Evolutionary conservation across 345 rosid species (phyloP), one percentile per base, ranked within the genome.

Genomic region (Microthlaspi erraticum): DNA sequence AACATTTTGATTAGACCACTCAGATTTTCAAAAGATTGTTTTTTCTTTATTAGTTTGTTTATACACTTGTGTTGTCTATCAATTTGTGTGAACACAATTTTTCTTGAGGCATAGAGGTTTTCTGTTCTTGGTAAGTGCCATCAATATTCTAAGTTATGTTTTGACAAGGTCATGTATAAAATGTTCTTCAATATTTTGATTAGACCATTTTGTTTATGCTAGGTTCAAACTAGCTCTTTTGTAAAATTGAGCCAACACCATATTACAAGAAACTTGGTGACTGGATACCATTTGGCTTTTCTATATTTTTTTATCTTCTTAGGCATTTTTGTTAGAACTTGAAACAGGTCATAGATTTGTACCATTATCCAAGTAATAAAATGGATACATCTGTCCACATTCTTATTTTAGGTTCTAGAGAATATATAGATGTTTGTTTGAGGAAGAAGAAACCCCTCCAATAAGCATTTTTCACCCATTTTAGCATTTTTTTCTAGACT

Each of bases 371-470:
- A 2, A 37, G 7, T 7, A 55, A 34, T 42, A 18, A 16, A 51
- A 38, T 26, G 3, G 8, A 1, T 12, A 36, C 36, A 70, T 43
- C 69, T 71, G 70, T 62, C 48, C 10, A 44, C 71, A 64, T 45
- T 45, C 77, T 66, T 73, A 57, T 17, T 73, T 64, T 65, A 65
- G 72, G 53, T 48, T 45, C 65, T 7, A 48, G 14, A 56, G 50
- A 38, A 65, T 48, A 64, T 54, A 64, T 37, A 57, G 38, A 64
- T 64, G 34, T 64, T 57, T 73, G 77, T 42, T 73, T 57, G 60
- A 39, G 65, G 60, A 56, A 57, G 38, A 73, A 57, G 31, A 29
- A 65, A 65, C 71, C 71, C 34, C 59, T 8, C 5, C 45, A 58
- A 57, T 57, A 65, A 56, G 29, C 45, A 45, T 58, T 58, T 26